These are phyloP conservation scores for Bassia scoparia DNA, from an alignment of 148 eudicot species.

Conservation along the genomic window DNA sequence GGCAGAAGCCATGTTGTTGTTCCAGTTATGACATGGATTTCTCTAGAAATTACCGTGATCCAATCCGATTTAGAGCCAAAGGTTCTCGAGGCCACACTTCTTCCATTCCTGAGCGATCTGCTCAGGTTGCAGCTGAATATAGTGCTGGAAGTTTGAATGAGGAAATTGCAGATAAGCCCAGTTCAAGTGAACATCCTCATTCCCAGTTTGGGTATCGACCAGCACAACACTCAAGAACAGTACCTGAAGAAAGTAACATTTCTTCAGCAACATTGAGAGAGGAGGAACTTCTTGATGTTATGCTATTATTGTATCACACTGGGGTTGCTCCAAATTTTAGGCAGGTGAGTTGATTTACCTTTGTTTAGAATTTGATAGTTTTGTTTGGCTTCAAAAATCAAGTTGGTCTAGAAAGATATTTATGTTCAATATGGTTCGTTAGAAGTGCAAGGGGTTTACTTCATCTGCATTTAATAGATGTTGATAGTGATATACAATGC, in stretches of 20 bases:
- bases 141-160: slow-evolving; percentile 72
- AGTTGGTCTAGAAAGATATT: background rate
- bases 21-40: slow-evolving; percentile 62
- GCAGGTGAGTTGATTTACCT: slow-evolving; percentile 46
- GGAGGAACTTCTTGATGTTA: slow-evolving; percentile 90
- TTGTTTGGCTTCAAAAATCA: too few species aligned
- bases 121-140: slow-evolving; percentile 83
- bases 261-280: slow-evolving; percentile 72
- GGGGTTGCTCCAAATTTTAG: slow-evolving; percentile 91
- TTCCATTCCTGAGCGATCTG: slow-evolving; percentile 68
- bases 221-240: slow-evolving; percentile 53
- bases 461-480: too few species aligned
- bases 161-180: slow-evolving; percentile 84
- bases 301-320: slow-evolving; percentile 77
- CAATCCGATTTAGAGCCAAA: slow-evolving; percentile 50
- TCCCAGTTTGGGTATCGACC: slow-evolving; percentile 66
- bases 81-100: slow-evolving; percentile 66
- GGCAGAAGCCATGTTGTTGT: slow-evolving; percentile 88
- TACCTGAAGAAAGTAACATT: slow-evolving; percentile 47
- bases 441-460: too few species aligned
- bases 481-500: too few species aligned
- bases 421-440: too few species aligned
- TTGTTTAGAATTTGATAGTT: background rate
- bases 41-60: slow-evolving; percentile 49
- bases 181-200: slow-evolving; percentile 79